These are phyloP conservation scores for Wickerhamomyces rabaulensis DNA, from an alignment of 805 yeast species.

Conservation along the genomic window DNA sequence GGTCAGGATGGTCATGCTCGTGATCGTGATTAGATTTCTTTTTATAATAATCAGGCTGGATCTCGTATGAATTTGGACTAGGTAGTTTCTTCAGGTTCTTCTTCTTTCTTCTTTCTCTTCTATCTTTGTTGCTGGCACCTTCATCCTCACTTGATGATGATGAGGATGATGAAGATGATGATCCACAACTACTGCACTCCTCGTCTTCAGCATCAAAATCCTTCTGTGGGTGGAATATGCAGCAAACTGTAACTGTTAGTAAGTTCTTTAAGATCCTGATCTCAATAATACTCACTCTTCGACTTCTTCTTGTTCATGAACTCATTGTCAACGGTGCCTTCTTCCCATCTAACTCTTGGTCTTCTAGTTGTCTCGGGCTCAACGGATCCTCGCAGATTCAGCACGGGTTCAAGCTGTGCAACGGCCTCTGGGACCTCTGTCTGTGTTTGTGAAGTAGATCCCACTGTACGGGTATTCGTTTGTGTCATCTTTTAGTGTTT, in stretches of 20 bases:
- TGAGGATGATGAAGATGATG: conserved; percentile 18
- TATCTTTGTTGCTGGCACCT: conserved; percentile 22
- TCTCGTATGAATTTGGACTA: conserved; percentile 82
- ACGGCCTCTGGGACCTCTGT: not conserved
- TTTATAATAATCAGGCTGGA: conserved; percentile 62
- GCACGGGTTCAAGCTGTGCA: conserved; percentile 1
- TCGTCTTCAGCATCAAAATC: conserved; percentile 45
- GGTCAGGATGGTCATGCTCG: conserved; percentile 5
- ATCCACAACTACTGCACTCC: conserved; percentile 28
- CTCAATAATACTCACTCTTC: conserved; percentile 42
- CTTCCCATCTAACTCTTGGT: conserved; percentile 74
- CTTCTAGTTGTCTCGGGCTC: conserved; percentile 22
- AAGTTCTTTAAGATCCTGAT: not conserved
- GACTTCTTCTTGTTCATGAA: conserved; percentile 83
- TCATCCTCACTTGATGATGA: conserved; percentile 37
- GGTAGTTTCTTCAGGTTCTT: conserved; percentile 24
- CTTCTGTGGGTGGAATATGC: conserved; percentile 76
- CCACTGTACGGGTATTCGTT: not conserved
- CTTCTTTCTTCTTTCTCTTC: conserved; percentile 30
- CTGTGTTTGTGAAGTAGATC: not conserved
- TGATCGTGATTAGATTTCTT: conserved; percentile 10
- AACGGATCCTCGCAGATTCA: conserved; percentile 18
- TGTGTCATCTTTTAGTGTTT: not conserved
- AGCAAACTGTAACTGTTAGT: conserved; percentile 44
- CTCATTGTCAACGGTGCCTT: conserved; percentile 87